A percentile compares a stretch with the other conserved stretches of the same genome.
Conservation (phyloP, 2,329 filamentous ascomycete species). For the Penicillium sp. region DNA sequence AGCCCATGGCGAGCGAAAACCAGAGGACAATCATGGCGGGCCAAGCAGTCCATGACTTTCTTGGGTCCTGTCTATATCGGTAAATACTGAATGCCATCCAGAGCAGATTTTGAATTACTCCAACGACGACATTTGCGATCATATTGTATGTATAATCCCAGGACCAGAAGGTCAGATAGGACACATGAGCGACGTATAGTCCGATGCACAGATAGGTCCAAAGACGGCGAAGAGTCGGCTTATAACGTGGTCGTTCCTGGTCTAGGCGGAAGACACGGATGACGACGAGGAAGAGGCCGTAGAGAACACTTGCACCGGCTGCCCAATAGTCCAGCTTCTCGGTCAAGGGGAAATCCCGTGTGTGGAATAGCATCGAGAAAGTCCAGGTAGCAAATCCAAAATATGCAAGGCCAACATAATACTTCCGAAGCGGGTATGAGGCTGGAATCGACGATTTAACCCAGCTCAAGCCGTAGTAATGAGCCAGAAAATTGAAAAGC, state of each 20-base stretch:
- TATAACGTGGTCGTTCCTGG: constrained; percentile 44
- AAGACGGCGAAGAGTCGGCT: constrained; percentile 57
- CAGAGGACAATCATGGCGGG: constrained; percentile 87
- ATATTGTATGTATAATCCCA: constrained; percentile 99
- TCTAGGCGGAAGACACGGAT: constrained; percentile 83
- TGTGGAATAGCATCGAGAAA: constrained; percentile 89
- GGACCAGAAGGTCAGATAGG: constrained; percentile 75
- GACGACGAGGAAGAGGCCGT: constrained; percentile 81
- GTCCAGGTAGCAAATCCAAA: constrained; percentile 80
- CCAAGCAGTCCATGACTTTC: constrained; percentile 77
- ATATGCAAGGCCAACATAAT: constrained; percentile 75
- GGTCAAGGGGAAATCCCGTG: constrained; percentile 75
- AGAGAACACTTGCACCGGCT: constrained; percentile 83
- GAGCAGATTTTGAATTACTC: constrained; percentile 72
- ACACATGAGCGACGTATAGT: constrained; percentile 73
- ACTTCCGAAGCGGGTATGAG: constrained; percentile 71
- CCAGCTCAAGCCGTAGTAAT: constrained; percentile 70
- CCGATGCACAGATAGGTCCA: constrained; percentile 72
- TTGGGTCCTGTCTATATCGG: constrained; percentile 64
- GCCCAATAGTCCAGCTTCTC: constrained; percentile 97
- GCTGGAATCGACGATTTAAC: constrained; percentile 67
- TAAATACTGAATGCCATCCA: constrained; percentile 81
- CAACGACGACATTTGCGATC: constrained; percentile 83
- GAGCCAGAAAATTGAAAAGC: constrained; percentile 82
- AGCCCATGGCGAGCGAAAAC: constrained; percentile 89